Evolutionary conservation across 2,329 filamentous ascomycete species (phyloP), one percentile per base, ranked within the genome.

Genomic region (Allantophomopsis lycopodina): DNA sequence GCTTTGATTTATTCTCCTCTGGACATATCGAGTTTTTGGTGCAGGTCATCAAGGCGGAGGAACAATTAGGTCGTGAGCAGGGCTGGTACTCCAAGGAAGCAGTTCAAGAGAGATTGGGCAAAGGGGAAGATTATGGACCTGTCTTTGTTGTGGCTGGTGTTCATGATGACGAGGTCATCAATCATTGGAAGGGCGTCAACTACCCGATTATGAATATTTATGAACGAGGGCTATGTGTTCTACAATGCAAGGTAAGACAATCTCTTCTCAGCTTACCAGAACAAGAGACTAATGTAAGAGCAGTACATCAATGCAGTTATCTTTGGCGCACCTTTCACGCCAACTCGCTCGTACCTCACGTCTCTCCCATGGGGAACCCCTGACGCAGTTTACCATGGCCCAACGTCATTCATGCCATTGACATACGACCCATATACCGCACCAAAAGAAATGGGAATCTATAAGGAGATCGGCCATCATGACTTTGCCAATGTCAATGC

Each of bases 151-250:
- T 96, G 34, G 88, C 86, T 2, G 91, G 91, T 37, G 79, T 98
- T 17, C 91, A 98, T 60, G 84, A 94, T 53, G 91, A 98, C 58
- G 77, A 82, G 47, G 87, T 94, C 44, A 94, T 98, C 60, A 98
- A 98, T 61, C 69, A 81, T 52, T 93, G 87, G 83, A 96, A 96
- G 63, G 89, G 91, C 30, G 72, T 95, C 52, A 98, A 98, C 64
- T 98, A 95, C 57, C 91, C 91, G 18, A 96, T 98, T 63, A 98
- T 98, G 91, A 98, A 96, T 65, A 88, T 94, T 42, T 94, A 89
- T 53, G 91, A 98, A 66, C 81, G 91, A 33, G 88, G 88, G 2
- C 76, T 98, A 16, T 98, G 91, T 57, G 89, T 96, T 21, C 66
- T 96, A 46, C 91, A 98, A 56, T 98, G 91, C 68, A 82, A 82